Percentiles rank a stretch among this genome's conserved stretches.
Conservation (phyloP, 176 grass and related monocot genomes). For the Urochloa ruziziensis region DNA sequence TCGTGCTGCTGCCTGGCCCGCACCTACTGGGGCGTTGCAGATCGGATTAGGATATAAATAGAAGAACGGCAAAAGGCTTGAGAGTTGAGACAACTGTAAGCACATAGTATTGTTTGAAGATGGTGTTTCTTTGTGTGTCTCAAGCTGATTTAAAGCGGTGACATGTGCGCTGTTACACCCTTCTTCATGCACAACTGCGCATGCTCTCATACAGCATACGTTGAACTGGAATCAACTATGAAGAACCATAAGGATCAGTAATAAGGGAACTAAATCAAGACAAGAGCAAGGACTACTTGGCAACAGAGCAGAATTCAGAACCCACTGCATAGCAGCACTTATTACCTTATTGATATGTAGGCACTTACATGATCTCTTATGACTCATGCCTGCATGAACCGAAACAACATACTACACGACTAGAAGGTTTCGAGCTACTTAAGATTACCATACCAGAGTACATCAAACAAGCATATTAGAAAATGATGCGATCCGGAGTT, state of each 20-base stretch:
- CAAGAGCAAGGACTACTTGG: neutral
- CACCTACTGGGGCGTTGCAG: too few relatives aligned
- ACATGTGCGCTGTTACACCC: too few relatives aligned
- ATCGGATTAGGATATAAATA: too few relatives aligned
- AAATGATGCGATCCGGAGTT: neutral
- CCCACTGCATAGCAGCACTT: slow-evolving; percentile 32
- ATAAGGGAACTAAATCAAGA: neutral
- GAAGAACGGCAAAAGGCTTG: too few relatives aligned
- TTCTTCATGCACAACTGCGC: neutral
- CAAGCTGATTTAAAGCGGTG: too few relatives aligned
- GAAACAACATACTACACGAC: slow-evolving; percentile 25
- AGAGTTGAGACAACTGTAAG: too few relatives aligned
- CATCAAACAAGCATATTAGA: slow-evolving; percentile 24
- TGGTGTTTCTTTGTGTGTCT: too few relatives aligned
- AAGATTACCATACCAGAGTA: slow-evolving; percentile 21
- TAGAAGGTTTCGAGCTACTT: slow-evolving; percentile 18
- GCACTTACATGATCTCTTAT: slow-evolving; percentile 33
- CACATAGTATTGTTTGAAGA: too few relatives aligned
- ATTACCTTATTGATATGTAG: slow-evolving; percentile 42
- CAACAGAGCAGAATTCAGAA: neutral
- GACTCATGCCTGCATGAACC: neutral
- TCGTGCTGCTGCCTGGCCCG: too few relatives aligned
- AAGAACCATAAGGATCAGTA: neutral
- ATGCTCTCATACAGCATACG: neutral
- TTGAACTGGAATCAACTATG: neutral